phyloP scores from a whole-genome alignment of 331 rosid genomes.

The Malus hybrid region DNA sequence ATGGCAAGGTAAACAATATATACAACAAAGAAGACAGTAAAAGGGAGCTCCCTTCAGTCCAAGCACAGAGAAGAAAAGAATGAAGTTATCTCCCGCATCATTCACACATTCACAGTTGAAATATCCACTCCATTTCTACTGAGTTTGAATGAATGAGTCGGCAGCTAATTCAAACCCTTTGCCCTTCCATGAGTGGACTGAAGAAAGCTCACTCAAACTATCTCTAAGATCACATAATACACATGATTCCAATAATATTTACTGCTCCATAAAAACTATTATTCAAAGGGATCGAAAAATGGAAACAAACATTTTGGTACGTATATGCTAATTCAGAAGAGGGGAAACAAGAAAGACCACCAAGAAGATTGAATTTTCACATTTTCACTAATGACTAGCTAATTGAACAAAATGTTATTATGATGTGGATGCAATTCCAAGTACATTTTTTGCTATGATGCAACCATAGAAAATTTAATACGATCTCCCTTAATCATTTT shows the following conservation, averaged over 20 bases:
- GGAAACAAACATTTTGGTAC: too few relatives aligned
- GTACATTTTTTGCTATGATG: neutral
- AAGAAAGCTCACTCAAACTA: constrained; percentile 73
- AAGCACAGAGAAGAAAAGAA: constrained; percentile 66
- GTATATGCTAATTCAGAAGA: neutral
- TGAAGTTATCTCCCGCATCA: constrained; percentile 82
- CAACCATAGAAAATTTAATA: neutral
- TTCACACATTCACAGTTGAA: constrained; percentile 76
- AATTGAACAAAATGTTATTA: neutral
- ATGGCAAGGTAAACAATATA: neutral
- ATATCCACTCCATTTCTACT: constrained; percentile 23
- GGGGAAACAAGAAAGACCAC: neutral
- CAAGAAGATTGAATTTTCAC: neutral
- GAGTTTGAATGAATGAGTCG: constrained; percentile 94
- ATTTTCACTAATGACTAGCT: neutral
- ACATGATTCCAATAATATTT: neutral
- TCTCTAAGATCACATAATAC: neutral
- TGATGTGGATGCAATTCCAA: neutral
- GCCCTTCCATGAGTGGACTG: constrained; percentile 87
- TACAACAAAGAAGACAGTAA: constrained; percentile 10
- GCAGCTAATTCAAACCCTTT: constrained; percentile 71
- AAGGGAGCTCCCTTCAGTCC: constrained; percentile 99
- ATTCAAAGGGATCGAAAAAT: neutral
- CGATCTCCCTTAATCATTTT: neutral
- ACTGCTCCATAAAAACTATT: neutral